A percentile compares a stretch with the other conserved stretches of the same genome.
These are phyloP conservation scores for Corylus americana DNA, from an alignment of 306 rosid genomes.

Conservation along the genomic window DNA sequence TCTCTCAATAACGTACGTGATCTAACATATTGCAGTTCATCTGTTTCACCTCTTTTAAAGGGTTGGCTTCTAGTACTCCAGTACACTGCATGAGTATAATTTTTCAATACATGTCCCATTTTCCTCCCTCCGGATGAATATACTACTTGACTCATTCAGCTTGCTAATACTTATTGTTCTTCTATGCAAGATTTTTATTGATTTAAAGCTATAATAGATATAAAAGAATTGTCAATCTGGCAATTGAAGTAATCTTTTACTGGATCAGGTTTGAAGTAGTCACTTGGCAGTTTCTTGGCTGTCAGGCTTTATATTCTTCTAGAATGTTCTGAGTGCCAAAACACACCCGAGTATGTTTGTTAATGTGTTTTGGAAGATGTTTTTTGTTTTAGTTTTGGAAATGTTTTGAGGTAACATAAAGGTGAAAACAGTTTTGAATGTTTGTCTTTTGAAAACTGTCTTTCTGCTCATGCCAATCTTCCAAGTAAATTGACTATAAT, in stretches of 20 bases:
- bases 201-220: neutral
- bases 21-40: constrained; percentile 3
- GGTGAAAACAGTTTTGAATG: too few species aligned
- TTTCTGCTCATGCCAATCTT: neutral
- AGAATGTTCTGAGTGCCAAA: too few species aligned
- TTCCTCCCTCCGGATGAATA: neutral
- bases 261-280: neutral
- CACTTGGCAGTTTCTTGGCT: neutral
- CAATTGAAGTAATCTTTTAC: neutral
- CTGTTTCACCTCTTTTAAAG: neutral
- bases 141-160: neutral
- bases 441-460: too few species aligned
- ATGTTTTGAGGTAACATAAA: too few species aligned
- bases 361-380: too few species aligned
- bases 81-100: neutral
- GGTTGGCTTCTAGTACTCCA: neutral
- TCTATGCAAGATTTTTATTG: neutral
- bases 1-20: neutral
- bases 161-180: neutral
- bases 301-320: neutral
- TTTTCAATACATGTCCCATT: neutral
- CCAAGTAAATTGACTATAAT: neutral
- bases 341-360: too few species aligned
- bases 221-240: neutral
- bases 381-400: too few species aligned